A percentile compares a stretch with the other conserved stretches of the same genome.
Evolutionary conservation across 345 rosid genomes (phyloP).

Genomic region (Boechera divaricarpa): DNA sequence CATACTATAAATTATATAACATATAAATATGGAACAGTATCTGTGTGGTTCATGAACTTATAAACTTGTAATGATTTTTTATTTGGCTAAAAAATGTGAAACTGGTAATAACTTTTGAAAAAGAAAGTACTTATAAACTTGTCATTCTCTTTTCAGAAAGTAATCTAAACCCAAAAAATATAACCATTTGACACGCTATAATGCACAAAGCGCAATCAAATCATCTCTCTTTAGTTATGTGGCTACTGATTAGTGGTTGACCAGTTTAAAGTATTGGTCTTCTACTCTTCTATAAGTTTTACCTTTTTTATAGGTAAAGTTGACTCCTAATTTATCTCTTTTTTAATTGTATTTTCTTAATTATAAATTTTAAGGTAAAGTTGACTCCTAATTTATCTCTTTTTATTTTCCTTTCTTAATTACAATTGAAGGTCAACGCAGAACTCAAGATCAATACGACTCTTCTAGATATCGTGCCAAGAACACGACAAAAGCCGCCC

Average conservation of each 20-base stretch:
- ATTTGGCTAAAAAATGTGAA: not conserved
- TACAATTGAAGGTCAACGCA: constrained; percentile 38
- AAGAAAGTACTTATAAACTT: not conserved
- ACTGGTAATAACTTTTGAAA: not conserved
- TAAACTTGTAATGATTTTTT: not conserved
- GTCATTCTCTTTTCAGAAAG: constrained; percentile 5
- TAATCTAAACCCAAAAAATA: not conserved
- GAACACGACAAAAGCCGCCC: constrained; percentile 49
- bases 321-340: constrained; percentile 26
- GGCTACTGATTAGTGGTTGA: constrained; percentile 33
- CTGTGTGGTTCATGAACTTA: not conserved
- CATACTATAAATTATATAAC: not conserved
- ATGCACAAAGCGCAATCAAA: not conserved
- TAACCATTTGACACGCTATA: not conserved
- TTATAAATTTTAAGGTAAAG: constrained; percentile 23
- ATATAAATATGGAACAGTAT: not conserved
- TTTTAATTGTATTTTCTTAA: not conserved
- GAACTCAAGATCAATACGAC: constrained; percentile 44
- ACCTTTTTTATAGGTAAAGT: constrained; percentile 30
- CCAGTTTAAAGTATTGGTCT: constrained; percentile 3
- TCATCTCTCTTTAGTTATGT: constrained; percentile 10
- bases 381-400: constrained; percentile 32
- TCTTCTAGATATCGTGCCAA: constrained; percentile 39
- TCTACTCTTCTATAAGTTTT: not conserved
- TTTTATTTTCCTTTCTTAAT: not conserved